Conservation (phyloP, 1,284 basidiomycete genomes). For the Volvariella volvacea region DNA sequence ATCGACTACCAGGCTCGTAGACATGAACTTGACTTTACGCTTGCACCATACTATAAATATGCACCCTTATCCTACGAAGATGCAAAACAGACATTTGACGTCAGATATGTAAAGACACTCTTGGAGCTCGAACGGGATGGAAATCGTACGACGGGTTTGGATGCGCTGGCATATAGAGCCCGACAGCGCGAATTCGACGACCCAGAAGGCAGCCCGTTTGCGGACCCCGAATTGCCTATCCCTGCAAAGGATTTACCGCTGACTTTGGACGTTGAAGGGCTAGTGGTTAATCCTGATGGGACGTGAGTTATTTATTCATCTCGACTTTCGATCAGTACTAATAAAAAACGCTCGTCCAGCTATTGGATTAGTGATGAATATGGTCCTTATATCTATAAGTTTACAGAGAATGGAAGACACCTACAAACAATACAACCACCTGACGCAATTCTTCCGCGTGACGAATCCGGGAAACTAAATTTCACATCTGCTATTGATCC, state of each 20-base stretch:
- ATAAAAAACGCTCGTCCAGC: conserved; percentile 18
- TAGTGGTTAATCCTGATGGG: conserved; percentile 53
- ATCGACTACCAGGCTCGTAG: conserved; percentile 57
- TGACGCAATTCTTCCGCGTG: conserved; percentile 28
- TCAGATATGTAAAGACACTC: conserved; percentile 47
- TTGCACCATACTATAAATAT: conserved; percentile 49
- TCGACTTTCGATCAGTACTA: neutral
- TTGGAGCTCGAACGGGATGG: conserved; percentile 46
- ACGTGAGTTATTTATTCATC: conserved; percentile 28
- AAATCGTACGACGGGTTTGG: conserved; percentile 53
- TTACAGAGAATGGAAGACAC: conserved; percentile 25
- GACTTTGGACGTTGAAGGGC: conserved; percentile 54
- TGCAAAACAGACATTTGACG: conserved; percentile 46
- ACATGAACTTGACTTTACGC: conserved; percentile 50
- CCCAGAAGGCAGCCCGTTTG: conserved; percentile 16
- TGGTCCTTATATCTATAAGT: conserved; percentile 50
- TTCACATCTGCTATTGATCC: conserved; percentile 44
- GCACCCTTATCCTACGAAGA: conserved; percentile 39
- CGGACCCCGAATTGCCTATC: conserved; percentile 42
- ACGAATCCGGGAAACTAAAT: conserved; percentile 34
- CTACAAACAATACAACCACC: conserved; percentile 49
- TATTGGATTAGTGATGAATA: conserved; percentile 64
- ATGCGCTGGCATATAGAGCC: conserved; percentile 41
- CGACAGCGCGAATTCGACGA: conserved; percentile 24
- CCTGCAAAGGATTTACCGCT: conserved; percentile 37